Conservation (phyloP, 306 rosid species). For the Sechiopsis laciniata region DNA sequence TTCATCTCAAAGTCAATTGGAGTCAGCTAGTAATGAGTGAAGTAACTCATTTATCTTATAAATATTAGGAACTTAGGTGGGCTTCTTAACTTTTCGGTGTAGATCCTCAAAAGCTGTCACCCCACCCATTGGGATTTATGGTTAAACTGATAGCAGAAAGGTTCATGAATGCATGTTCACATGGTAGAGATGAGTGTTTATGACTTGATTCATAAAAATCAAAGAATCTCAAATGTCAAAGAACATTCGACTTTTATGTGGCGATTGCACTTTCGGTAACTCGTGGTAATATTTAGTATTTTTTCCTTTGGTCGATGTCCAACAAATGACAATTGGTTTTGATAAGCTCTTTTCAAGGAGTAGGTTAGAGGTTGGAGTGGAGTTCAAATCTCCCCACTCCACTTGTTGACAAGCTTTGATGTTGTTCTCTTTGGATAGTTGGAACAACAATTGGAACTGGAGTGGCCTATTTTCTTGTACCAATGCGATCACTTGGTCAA, state of each 20-base stretch:
- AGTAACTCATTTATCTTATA: too few relatives aligned
- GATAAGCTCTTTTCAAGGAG: background rate
- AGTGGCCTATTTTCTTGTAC: conserved; percentile 61
- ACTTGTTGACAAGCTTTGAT: background rate
- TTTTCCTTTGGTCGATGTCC: background rate
- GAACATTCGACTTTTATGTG: too few relatives aligned
- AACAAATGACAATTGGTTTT: background rate
- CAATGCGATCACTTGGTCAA: conserved; percentile 71
- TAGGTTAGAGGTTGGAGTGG: background rate
- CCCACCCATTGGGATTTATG: background rate
- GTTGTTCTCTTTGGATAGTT: conserved; percentile 31
- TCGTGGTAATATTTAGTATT: too few relatives aligned
- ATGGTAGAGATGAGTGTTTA: background rate
- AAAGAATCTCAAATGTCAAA: background rate
- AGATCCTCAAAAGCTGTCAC: background rate
- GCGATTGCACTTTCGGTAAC: too few relatives aligned
- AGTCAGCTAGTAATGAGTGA: too few relatives aligned
- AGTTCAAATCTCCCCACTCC: too few relatives aligned
- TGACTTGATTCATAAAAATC: background rate
- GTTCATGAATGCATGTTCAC: background rate
- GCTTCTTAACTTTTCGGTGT: background rate
- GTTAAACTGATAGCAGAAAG: background rate
- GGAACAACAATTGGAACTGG: conserved; percentile 65
- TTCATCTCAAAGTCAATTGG: too few relatives aligned
- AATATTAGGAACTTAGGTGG: too few relatives aligned